A percentile compares a stretch with the other conserved stretches of the same genome.
Conservation (phyloP, 2,329 filamentous ascomycete genomes). For the Trichoderma asperellum region DNA sequence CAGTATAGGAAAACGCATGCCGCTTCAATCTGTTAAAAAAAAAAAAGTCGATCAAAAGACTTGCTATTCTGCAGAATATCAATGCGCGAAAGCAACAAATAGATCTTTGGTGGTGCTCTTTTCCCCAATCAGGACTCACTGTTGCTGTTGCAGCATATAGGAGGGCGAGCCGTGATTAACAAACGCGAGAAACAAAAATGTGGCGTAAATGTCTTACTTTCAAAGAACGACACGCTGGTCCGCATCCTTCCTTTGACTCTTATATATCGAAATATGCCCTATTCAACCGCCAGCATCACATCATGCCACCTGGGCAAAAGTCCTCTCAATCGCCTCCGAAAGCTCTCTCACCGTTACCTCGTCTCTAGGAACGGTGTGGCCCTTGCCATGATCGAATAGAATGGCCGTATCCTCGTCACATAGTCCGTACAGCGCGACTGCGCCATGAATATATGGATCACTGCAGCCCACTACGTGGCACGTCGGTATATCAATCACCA, state of each 20-base stretch:
- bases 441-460: slow-evolving; percentile 65
- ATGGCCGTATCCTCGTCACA: slow-evolving; percentile 62
- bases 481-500: slow-evolving; percentile 56
- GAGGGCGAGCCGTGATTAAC: neutral
- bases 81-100: neutral
- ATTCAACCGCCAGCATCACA: neutral
- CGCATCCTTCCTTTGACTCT: neutral
- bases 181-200: neutral
- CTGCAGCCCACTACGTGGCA: slow-evolving; percentile 58
- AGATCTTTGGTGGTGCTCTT: neutral
- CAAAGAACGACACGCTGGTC: neutral
- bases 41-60: neutral
- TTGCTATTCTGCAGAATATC: neutral
- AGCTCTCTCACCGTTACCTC: slow-evolving; percentile 53
- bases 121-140: neutral
- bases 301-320: neutral
- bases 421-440: slow-evolving; percentile 64
- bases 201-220: neutral
- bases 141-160: neutral
- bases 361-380: slow-evolving; percentile 64
- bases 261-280: neutral
- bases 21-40: neutral
- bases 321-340: slow-evolving; percentile 30
- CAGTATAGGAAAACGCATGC: neutral
- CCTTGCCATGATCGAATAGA: slow-evolving; percentile 68